Conservation (phyloP, 805 yeast species). For the Saturnispora mendoncae region DNA sequence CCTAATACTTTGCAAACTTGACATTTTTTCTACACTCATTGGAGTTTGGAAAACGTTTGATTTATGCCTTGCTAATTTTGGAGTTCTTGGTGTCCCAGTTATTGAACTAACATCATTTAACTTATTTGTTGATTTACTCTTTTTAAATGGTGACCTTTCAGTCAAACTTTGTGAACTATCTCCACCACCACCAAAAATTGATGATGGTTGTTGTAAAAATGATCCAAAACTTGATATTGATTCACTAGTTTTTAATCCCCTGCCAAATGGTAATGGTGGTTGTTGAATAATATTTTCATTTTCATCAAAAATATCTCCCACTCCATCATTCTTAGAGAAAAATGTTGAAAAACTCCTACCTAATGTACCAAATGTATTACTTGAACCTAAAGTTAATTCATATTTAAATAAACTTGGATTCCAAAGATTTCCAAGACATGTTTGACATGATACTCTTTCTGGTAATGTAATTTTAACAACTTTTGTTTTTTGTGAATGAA, state of each 20-base stretch:
- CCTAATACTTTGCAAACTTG: neutral
- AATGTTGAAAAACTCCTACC: constrained; percentile 6
- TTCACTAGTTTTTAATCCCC: neutral
- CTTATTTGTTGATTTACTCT: neutral
- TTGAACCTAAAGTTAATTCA: neutral
- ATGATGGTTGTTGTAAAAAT: constrained; percentile 12
- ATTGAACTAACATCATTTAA: neutral
- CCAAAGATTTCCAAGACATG: constrained; percentile 13
- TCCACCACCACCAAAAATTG: constrained; percentile 5
- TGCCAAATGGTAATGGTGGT: neutral
- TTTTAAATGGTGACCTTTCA: constrained; percentile 10
- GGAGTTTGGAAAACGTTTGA: neutral
- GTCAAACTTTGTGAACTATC: neutral
- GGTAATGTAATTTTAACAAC: constrained; percentile 11
- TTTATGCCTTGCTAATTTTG: neutral
- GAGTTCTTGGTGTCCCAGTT: neutral
- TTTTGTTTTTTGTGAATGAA: neutral
- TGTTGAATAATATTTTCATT: neutral
- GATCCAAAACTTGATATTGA: constrained; percentile 6
- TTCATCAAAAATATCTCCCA: neutral
- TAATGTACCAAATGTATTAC: constrained; percentile 6
- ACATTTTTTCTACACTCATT: neutral
- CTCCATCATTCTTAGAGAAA: constrained; percentile 1
- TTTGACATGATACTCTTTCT: constrained; percentile 13
- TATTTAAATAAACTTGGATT: constrained; percentile 8